Evolutionary conservation across 768 basidiomycete genomes (phyloP).

Genomic region (Thelephora ganbajun): DNA sequence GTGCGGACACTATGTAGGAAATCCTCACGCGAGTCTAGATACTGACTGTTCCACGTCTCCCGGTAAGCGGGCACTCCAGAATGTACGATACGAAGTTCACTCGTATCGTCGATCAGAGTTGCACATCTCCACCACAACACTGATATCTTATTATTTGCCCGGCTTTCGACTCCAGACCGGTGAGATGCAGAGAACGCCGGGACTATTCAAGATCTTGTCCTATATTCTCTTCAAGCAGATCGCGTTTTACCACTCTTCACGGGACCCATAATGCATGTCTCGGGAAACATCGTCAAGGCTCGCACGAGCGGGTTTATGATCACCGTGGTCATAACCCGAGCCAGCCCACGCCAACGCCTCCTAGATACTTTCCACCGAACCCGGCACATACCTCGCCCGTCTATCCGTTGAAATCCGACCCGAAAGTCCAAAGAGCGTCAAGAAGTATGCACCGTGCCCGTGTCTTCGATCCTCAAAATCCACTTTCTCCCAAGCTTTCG

Average conservation of each 20-base stretch:
- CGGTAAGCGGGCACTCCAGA: no score
- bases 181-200: no score
- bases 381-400: slow-evolving; percentile 70
- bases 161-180: no score
- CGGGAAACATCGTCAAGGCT: neutral
- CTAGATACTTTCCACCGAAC: slow-evolving; percentile 71
- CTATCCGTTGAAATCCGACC: neutral
- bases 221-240: no score
- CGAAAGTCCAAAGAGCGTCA: neutral
- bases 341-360: slow-evolving; percentile 82
- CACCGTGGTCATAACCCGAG: slow-evolving; percentile 83
- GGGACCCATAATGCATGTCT: neutral
- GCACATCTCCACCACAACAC: no score
- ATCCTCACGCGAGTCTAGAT: no score
- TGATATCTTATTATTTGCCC: no score
- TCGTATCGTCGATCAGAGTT: no score
- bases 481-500: slow-evolving; percentile 74
- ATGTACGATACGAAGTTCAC: no score
- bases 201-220: no score
- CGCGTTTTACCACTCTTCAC: neutral
- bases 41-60: no score
- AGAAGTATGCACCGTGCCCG: slow-evolving; percentile 61
- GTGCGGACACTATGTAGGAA: no score
- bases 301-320: slow-evolving; percentile 7
- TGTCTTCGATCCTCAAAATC: slow-evolving; percentile 91